Base-by-base conservation (phyloP, 768 basidiomycete species). In the Tricholoma sp. region DNA sequence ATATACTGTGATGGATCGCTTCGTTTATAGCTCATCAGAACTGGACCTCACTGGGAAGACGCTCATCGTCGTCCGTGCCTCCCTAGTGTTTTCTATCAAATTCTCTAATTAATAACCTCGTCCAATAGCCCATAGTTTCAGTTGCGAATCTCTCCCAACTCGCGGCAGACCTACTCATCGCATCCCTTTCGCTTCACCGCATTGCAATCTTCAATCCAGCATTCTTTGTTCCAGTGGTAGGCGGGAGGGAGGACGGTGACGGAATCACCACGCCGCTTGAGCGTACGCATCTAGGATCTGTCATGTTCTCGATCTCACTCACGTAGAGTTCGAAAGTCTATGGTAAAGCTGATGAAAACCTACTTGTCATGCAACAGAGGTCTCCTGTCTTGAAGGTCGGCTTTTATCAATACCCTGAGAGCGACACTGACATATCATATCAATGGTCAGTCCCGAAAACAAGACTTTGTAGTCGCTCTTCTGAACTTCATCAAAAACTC, bases 91-190 rank as follows among this genome's bases (percentile, higher is more conserved):
- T 44, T 59, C 36, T 8, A 36, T 52, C 4, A 24, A 24, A 24
- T 50, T 52, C 24, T 42, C 7, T 36, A 54, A 15, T 34, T 36
- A 57, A 62, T 56, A 61, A 59, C 45, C 42, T 20, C 52, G 44
- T 57, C 48, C 50, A 24, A 42, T 59, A 83, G 81, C 90, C 91
- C 33, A 65, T 91, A 44, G 88, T 93, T 10, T 91, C 91, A 5
- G 81, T 83, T 10, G 91, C 88, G 49, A 93, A 93, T 71, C 80
- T 93, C 42, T 77, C 84, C n/a, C 91, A 94, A 64, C 76, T 94
- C 11, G 82, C 89, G 0, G 83, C 74, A 9, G 91, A 94, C 69
- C 71, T 94, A 15, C 71, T 94, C 58, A 84, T 91, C 59, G 69
- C 85, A 4, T 84, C 86, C 1, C 74, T 90, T 48, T 75, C 75